phyloP scores from a whole-genome alignment of 2,329 filamentous ascomycete species.

The Pseudomassariella vexata region DNA sequence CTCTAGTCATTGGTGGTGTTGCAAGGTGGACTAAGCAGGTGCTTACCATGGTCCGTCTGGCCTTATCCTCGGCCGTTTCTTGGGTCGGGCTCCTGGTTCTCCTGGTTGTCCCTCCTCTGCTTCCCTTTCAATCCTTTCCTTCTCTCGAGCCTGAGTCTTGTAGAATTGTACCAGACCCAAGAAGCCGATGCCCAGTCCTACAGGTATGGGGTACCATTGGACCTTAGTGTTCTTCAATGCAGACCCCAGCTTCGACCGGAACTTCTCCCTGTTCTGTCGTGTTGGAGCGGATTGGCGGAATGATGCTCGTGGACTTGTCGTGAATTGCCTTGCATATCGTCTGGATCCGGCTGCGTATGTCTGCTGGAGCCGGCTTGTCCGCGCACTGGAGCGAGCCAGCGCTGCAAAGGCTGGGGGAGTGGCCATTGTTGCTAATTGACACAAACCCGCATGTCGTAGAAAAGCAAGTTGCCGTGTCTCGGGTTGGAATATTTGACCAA shows the following conservation, averaged over 20 bases:
- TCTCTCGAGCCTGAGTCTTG: slow-evolving; percentile 57
- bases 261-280: slow-evolving; percentile 32
- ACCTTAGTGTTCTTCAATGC: slow-evolving; percentile 51
- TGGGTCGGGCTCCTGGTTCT: slow-evolving; percentile 37
- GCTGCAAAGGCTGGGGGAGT: slow-evolving; percentile 1
- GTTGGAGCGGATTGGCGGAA: slow-evolving; percentile 39
- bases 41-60: slow-evolving; percentile 77
- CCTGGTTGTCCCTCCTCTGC: slow-evolving; percentile 25
- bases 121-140: slow-evolving; percentile 44
- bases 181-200: slow-evolving; percentile 79
- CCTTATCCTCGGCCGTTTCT: slow-evolving; percentile 56
- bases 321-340: slow-evolving; percentile 14
- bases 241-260: slow-evolving; percentile 45
- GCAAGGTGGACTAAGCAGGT: not conserved
- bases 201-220: slow-evolving; percentile 86
- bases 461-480: too few relatives aligned
- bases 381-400: slow-evolving; percentile 7
- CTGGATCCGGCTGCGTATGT: slow-evolving; percentile 13
- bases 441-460: too few relatives aligned
- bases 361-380: slow-evolving; percentile 14
- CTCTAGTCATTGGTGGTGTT: too few relatives aligned
- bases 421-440: slow-evolving; percentile 2
- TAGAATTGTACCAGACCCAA: slow-evolving; percentile 81
- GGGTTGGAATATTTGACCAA: too few relatives aligned
- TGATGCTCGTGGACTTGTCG: slow-evolving; percentile 23